Evolutionary conservation across 805 yeast genomes (phyloP).

Genomic region (Metahyphopichia silvanorum): DNA sequence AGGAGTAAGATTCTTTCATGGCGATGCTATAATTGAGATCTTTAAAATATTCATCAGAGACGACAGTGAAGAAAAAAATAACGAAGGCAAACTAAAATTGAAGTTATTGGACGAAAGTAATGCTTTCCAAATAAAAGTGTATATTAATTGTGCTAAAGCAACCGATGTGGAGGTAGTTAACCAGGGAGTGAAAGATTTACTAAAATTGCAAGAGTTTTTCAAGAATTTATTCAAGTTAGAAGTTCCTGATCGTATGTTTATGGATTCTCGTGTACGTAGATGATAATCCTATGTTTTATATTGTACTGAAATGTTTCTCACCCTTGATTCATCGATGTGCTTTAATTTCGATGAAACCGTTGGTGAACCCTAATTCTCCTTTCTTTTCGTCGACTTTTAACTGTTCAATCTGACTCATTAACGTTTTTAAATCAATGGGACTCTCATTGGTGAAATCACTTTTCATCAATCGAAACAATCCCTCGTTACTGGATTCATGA

Average conservation of each 20-base stretch:
- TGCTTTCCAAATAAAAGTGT: conserved; percentile 59
- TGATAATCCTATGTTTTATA: too few relatives aligned
- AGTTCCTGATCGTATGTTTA: conserved; percentile 73
- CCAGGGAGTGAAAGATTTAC: conserved; percentile 60
- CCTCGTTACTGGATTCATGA: conserved; percentile 5
- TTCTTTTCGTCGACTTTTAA: too few relatives aligned
- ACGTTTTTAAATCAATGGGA: conserved; percentile 18
- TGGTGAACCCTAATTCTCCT: too few relatives aligned
- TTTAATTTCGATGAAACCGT: conserved; percentile 3
- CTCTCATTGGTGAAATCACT: conserved; percentile 25
- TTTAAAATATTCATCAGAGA: conserved; percentile 44
- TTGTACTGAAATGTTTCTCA: too few relatives aligned
- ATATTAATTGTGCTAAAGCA: conserved; percentile 64
- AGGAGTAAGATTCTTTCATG: conserved; percentile 62
- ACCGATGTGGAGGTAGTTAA: conserved; percentile 74
- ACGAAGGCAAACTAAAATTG: conserved; percentile 25
- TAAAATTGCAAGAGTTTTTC: conserved; percentile 61
- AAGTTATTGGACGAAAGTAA: conserved; percentile 51
- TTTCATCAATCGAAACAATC: conserved; percentile 31
- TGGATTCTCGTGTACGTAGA: conserved; percentile 92
- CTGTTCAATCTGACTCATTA: conserved; percentile 12
- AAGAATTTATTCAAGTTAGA: conserved; percentile 64
- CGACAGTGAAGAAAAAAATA: conserved; percentile 20
- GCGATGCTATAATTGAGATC: conserved; percentile 58
- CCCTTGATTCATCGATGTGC: too few relatives aligned